Conservation (phyloP, 2,329 filamentous ascomycete genomes). For the Fusarium avenaceum region DNA sequence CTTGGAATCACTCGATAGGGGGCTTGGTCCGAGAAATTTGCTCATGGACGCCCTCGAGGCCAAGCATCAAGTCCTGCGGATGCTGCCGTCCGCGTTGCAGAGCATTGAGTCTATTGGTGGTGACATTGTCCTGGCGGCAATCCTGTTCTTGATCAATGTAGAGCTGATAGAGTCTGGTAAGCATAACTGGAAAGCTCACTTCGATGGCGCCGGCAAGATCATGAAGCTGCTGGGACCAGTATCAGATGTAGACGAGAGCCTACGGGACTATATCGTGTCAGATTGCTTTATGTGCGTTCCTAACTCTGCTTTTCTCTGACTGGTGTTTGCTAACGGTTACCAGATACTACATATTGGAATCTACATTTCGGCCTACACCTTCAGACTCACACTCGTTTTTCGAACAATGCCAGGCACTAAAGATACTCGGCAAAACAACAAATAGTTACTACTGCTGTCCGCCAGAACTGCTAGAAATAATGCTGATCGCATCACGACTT, state of each 20-base stretch:
- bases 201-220: conserved; percentile 61
- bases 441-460: conserved; percentile 64
- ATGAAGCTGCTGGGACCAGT: conserved; percentile 57
- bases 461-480: conserved; percentile 59
- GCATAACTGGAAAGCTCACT: conserved; percentile 62
- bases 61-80: conserved; percentile 60
- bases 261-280: conserved; percentile 62
- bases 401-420: conserved; percentile 54
- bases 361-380: conserved; percentile 57
- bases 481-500: conserved; percentile 59
- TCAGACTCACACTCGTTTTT: conserved; percentile 54
- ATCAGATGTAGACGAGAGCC: conserved; percentile 51
- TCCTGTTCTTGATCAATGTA: conserved; percentile 65
- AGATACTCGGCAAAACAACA: conserved; percentile 57
- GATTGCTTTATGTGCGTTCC: conserved; percentile 61
- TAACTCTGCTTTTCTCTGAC: no score
- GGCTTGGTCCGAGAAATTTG: conserved; percentile 48
- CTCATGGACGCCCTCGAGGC: conserved; percentile 61
- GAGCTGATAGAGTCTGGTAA: conserved; percentile 65
- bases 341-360: conserved; percentile 62
- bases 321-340: conserved; percentile 19
- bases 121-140: conserved; percentile 61
- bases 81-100: conserved; percentile 58
- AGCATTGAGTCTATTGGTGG: conserved; percentile 55
- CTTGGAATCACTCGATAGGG: conserved; percentile 45